Base-by-base conservation (phyloP, 1,139 yeast genomes). In the Arxiozyma telluris region DNA sequence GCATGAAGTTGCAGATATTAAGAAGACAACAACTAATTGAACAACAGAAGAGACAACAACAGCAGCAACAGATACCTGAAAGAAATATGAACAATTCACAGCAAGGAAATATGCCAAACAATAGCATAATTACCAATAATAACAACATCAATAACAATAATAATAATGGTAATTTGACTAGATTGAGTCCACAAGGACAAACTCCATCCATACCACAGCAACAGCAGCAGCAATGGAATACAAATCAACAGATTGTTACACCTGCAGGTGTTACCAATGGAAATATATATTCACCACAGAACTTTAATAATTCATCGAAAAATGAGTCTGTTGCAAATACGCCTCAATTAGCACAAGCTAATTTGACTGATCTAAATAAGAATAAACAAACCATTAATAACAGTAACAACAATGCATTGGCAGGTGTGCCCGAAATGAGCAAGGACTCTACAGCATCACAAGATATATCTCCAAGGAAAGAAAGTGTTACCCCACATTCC, bases 1-100 rank as follows among this genome's bases (percentile, higher is more conserved):
- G 81, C 68, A 90, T 88, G 55, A 81, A 82, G 58, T 82, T 79
- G 44, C 80, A 78, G 64, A 65, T 73, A 47, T 57, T 71, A 30
- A 72, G 74, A 57, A 69, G 73, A 42, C 76, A 72, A 52, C 76
- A 71, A 52, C 67, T 70, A 54, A 59, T 64, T 49, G 74, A 65
- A 51, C 70, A 65, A 55, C 71, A 64, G 50, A 66, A 62, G 50
- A 63, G 61, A 53, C 60, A 60, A 43, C 64, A 61, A 41, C 68
- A 60, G 47, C 62, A 56, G 17, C 58, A 58, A 41, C 66, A 62
- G 45, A 55, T 61, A 55, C 63, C 55, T 34, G 53, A 52, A 39
- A 50, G 48, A 56, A 59, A 42, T 59, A 61, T 50, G 55, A 61
- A 52, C 41, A 57, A 51, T 55, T 62, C 56, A 20, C 59, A 60